These are phyloP conservation scores for Fusarium tanahbumbuense DNA, from an alignment of 2,329 filamentous ascomycete species.

Conservation along the genomic window DNA sequence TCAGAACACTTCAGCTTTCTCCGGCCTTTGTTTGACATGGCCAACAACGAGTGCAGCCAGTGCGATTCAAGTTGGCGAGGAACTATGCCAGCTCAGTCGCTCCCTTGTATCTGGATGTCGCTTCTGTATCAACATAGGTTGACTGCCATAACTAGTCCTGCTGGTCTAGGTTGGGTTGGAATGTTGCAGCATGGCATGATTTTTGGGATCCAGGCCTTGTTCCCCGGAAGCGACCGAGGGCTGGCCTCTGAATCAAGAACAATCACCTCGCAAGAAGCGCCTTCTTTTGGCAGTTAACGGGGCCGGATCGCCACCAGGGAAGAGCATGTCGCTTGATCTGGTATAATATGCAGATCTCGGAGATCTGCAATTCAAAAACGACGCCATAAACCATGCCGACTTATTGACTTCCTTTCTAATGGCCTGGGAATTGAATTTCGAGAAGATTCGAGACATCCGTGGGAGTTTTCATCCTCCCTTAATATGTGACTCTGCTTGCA, in stretches of 20 bases:
- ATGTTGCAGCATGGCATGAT: conserved; percentile 13
- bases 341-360: conserved; percentile 12
- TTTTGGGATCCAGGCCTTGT: neutral
- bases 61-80: neutral
- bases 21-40: conserved; percentile 4
- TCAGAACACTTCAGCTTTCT: conserved; percentile 5
- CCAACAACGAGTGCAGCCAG: neutral
- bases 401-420: neutral
- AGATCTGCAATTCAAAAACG: neutral
- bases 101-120: conserved; percentile 1
- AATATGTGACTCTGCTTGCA: neutral
- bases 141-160: neutral
- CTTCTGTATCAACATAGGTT: neutral
- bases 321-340: neutral
- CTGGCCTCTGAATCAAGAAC: neutral
- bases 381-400: neutral
- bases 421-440: neutral
- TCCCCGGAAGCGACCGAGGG: conserved; percentile 5
- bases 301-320: neutral
- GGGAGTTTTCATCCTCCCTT: neutral
- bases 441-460: neutral
- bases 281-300: conserved; percentile 2
- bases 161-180: neutral
- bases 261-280: neutral
- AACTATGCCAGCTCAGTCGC: neutral